Percentiles rank a stretch among this genome's conserved stretches.
These are phyloP conservation scores for Cercospora sesami DNA, from an alignment of 2,329 filamentous ascomycete species.

Conservation along the genomic window DNA sequence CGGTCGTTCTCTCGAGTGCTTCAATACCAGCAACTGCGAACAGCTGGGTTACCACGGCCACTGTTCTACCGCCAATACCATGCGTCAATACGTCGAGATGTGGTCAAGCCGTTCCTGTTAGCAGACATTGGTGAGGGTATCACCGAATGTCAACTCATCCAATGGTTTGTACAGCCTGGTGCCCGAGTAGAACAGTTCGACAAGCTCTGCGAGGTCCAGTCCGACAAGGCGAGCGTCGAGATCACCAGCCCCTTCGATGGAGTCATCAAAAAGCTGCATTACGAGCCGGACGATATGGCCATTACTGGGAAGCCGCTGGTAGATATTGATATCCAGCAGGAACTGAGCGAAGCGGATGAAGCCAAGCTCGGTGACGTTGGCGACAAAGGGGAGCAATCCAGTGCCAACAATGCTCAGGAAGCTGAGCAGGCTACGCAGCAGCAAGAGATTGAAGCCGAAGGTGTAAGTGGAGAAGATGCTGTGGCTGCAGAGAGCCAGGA, in stretches of 20 bases:
- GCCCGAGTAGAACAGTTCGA: constrained; percentile 97
- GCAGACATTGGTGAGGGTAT: constrained; percentile 93
- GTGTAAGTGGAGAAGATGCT: constrained; percentile 19
- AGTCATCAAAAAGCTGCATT: constrained; percentile 93
- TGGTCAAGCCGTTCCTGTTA: constrained; percentile 75
- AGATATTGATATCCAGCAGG: constrained; percentile 88
- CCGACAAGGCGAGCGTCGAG: constrained; percentile 78
- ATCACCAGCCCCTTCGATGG: constrained; percentile 96
- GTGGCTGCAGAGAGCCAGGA: constrained; percentile 4
- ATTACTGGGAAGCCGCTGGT: constrained; percentile 89
- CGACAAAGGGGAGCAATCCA: constrained; percentile 28
- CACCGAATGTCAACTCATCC: constrained; percentile 96
- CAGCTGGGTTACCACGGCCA: constrained; percentile 19
- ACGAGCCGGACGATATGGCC: constrained; percentile 93
- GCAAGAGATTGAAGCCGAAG: constrained; percentile 25
- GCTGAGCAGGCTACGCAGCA: constrained; percentile 21
- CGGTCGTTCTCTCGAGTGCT: constrained; percentile 11
- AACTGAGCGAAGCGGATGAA: constrained; percentile 64
- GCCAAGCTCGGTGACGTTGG: constrained; percentile 41
- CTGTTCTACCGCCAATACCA: constrained; percentile 35
- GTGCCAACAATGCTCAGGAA: constrained; percentile 12
- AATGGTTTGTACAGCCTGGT: constrained; percentile 98
- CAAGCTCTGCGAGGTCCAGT: constrained; percentile 95
- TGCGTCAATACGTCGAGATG: constrained; percentile 36
- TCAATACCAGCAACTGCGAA: constrained; percentile 16